Percentiles rank a stretch among this genome's conserved stretches.
Evolutionary conservation across 805 yeast species (phyloP).

Genomic region (Candida insectorum): DNA sequence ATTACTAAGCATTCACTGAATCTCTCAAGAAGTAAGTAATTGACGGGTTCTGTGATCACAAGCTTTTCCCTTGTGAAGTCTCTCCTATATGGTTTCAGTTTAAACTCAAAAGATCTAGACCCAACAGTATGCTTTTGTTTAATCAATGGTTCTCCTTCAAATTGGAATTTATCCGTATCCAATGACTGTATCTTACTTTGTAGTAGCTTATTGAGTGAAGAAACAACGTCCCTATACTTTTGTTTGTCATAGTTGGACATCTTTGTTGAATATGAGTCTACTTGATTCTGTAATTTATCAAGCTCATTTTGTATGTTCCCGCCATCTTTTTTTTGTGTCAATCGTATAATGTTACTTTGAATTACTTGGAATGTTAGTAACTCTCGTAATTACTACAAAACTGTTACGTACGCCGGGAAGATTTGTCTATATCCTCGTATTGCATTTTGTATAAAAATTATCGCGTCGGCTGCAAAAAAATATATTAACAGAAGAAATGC

Average conservation of each 20-base stretch:
- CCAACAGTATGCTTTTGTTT: constrained; percentile 3
- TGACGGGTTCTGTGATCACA: background rate
- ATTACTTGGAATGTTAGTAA: too few species aligned
- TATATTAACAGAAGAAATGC: too few species aligned
- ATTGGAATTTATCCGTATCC: constrained; percentile 18
- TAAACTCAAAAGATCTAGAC: constrained; percentile 1
- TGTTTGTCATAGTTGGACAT: constrained; percentile 19
- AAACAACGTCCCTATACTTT: constrained; percentile 16
- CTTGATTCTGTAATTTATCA: too few species aligned
- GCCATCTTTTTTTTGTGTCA: too few species aligned
- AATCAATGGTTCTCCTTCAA: constrained; percentile 27
- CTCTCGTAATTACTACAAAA: too few species aligned
- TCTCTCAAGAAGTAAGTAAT: constrained; percentile 3
- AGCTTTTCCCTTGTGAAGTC: constrained; percentile 1
- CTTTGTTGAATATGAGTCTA: too few species aligned
- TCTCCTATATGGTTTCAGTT: background rate
- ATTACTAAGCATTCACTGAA: constrained; percentile 3
- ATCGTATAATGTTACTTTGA: too few species aligned
- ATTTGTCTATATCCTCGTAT: too few species aligned
- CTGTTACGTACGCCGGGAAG: too few species aligned
- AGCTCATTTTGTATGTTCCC: too few species aligned
- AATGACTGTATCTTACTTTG: constrained; percentile 17
- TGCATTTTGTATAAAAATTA: too few species aligned
- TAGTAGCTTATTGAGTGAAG: constrained; percentile 17
- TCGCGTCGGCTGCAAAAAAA: too few species aligned